phyloP scores from a whole-genome alignment of 2,329 filamentous ascomycete genomes.

The Proliferodiscus dingleyae region DNA sequence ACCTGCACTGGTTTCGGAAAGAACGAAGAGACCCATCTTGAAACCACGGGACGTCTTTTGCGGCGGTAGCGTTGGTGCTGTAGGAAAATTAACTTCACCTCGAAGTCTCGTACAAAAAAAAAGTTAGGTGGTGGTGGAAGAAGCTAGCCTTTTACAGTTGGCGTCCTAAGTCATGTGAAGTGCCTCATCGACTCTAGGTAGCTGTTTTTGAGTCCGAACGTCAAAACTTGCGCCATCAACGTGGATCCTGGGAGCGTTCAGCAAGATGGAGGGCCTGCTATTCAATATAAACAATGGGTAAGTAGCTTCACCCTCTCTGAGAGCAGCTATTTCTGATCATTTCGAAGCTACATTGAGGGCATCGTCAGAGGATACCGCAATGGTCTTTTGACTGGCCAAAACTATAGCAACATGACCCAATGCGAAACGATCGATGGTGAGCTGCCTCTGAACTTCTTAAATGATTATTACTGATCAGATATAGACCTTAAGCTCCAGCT shows the following conservation, averaged over 20 bases:
- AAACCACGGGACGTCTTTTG: constrained; percentile 9
- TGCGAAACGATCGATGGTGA: constrained; percentile 95
- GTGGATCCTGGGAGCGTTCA: constrained; percentile 5
- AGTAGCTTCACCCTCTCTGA: constrained; percentile 22
- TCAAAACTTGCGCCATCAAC: constrained; percentile 10
- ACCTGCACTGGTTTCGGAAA: constrained; percentile 79
- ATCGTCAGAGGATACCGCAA: constrained; percentile 97
- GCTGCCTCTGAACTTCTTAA: constrained; percentile 23
- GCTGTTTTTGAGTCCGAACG: background rate
- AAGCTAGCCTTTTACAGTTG: no score
- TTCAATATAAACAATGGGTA: constrained; percentile 95
- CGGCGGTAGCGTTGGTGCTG: constrained; percentile 9
- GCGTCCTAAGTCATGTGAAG: background rate
- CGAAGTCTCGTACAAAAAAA: constrained; percentile 20
- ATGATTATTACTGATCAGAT: constrained; percentile 10
- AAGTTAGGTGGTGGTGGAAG: constrained; percentile 15
- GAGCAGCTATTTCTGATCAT: constrained; percentile 20
- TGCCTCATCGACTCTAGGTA: background rate
- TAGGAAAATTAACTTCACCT: constrained; percentile 9
- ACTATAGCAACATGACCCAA: constrained; percentile 94
- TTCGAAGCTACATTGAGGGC: constrained; percentile 82
- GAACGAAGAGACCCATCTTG: constrained; percentile 84
- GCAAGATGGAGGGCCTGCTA: constrained; percentile 80
- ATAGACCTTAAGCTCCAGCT: constrained; percentile 97
- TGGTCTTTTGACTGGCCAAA: constrained; percentile 78